These are phyloP conservation scores for Talaromyces funiculosus DNA, from an alignment of 2,329 filamentous ascomycete genomes.

Conservation along the genomic window DNA sequence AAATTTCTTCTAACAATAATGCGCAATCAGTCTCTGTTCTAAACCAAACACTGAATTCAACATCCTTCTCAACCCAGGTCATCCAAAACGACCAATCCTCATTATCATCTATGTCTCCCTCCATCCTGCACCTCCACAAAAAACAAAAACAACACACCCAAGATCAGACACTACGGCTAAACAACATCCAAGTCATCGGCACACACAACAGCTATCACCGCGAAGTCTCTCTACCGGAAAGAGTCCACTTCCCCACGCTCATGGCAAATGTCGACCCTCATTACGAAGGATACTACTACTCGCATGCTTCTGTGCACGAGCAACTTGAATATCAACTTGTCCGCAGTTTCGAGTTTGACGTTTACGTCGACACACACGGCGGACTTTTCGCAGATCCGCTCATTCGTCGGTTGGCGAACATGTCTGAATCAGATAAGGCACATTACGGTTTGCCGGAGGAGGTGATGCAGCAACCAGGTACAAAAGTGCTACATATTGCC, in stretches of 20 bases:
- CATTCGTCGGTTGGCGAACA: conserved; percentile 12
- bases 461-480: conserved; percentile 12
- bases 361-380: conserved; percentile 11
- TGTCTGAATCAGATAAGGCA: conserved; percentile 11
- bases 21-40: conserved; percentile 10
- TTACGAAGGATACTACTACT: conserved; percentile 13
- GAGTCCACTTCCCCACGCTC: conserved; percentile 6
- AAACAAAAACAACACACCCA: conserved; percentile 4
- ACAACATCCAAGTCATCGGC: conserved; percentile 13
- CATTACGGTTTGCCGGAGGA: conserved; percentile 10
- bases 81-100: neutral
- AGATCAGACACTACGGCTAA: conserved; percentile 8
- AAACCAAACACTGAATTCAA: conserved; percentile 11
- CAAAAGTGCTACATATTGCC: conserved; percentile 14
- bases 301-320: conserved; percentile 13
- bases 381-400: conserved; percentile 12
- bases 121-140: neutral
- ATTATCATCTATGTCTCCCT: neutral
- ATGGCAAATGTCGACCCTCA: conserved; percentile 10
- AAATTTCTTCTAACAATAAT: neutral
- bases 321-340: conserved; percentile 13
- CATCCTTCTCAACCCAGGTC: neutral
- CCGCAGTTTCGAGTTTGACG: conserved; percentile 14
- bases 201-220: conserved; percentile 15
- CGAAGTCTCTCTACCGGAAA: conserved; percentile 12